phyloP scores from a whole-genome alignment of 441 rosid species.

The Aquilaria agallochum region DNA sequence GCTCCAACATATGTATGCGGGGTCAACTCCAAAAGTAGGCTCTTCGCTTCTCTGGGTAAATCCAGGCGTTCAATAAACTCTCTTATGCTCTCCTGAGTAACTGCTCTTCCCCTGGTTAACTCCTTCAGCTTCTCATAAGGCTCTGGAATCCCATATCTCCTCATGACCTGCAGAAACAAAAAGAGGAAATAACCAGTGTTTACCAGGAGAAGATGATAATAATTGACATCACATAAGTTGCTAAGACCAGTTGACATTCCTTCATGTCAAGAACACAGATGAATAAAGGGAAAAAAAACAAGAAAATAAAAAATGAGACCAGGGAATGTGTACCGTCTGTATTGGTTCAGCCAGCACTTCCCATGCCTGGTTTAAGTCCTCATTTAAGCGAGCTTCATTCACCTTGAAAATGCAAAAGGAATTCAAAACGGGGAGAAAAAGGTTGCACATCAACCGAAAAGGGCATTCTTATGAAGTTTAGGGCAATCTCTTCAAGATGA shows the following conservation, averaged over 20 bases:
- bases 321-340: conserved; percentile 58
- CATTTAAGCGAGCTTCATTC: conserved; percentile 62
- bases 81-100: conserved; percentile 71
- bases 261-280: neutral
- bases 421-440: conserved; percentile 1
- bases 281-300: neutral
- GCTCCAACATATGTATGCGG: conserved; percentile 84
- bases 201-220: neutral
- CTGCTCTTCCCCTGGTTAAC: conserved; percentile 85
- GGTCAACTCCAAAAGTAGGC: conserved; percentile 55
- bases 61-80: conserved; percentile 73
- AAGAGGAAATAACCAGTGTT: conserved; percentile 1
- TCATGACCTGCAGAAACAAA: conserved; percentile 62
- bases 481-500: too few species aligned
- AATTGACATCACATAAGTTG: neutral
- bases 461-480: neutral
- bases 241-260: neutral
- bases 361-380: conserved; percentile 84
- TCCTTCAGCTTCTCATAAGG: conserved; percentile 94
- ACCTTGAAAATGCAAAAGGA: conserved; percentile 40
- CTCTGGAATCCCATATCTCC: conserved; percentile 89
- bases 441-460: too few species aligned
- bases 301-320: neutral
- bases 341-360: conserved; percentile 96
- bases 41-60: conserved; percentile 64